A percentile compares a stretch with the other conserved stretches of the same genome.
Conservation (phyloP, 2,329 filamentous ascomycete species). For the Fusarium sp. region DNA sequence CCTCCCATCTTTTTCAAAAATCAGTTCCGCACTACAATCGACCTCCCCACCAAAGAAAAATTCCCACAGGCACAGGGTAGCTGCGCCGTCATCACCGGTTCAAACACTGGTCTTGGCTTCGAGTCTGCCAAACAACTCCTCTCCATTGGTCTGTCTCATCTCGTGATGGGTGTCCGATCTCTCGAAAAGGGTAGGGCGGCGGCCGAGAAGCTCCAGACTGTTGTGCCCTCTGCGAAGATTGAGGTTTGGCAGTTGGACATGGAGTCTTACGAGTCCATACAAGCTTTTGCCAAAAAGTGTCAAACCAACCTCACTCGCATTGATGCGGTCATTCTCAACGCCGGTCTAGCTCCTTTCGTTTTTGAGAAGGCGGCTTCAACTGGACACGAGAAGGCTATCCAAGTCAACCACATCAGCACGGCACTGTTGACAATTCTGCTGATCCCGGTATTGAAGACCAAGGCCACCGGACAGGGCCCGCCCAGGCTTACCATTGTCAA, state of each 20-base stretch:
- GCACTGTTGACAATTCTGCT: constrained; percentile 43
- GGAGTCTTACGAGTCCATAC: constrained; percentile 40
- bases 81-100: constrained; percentile 39
- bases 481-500: constrained; percentile 44
- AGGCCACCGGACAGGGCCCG: neutral
- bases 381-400: constrained; percentile 45
- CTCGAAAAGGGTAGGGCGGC: constrained; percentile 28
- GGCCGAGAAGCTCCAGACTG: constrained; percentile 6
- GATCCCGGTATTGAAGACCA: constrained; percentile 37
- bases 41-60: constrained; percentile 27
- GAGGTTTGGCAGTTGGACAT: constrained; percentile 42
- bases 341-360: constrained; percentile 37
- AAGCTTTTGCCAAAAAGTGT: constrained; percentile 30
- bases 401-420: constrained; percentile 48
- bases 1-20: constrained; percentile 31
- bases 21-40: constrained; percentile 37
- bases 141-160: constrained; percentile 22
- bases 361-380: constrained; percentile 34
- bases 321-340: constrained; percentile 48
- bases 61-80: constrained; percentile 26
- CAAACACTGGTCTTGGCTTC: constrained; percentile 42
- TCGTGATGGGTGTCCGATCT: constrained; percentile 32
- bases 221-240: constrained; percentile 20
- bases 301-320: constrained; percentile 24
- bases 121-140: constrained; percentile 39